Evolutionary conservation across 345 rosid species (phyloP), one percentile per base, ranked within the genome.

Genomic region (Camelina laxa): DNA sequence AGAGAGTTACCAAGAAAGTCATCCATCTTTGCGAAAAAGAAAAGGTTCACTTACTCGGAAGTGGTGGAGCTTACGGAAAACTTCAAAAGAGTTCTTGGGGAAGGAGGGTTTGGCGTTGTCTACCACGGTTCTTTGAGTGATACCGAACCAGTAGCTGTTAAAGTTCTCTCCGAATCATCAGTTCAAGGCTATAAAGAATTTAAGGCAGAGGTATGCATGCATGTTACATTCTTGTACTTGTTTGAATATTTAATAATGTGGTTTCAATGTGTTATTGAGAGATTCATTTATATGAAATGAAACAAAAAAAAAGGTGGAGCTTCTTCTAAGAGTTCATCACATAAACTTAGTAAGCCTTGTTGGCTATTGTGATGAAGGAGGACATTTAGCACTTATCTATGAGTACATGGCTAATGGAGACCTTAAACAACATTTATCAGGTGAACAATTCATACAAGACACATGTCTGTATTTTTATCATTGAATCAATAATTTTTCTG

Each of bases 281-380:
- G 3, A 2, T 44, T 9, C 0, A 4, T n/a, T 4, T 22, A 6
- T 38, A 14, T 66, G 59, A 24, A 54, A 53, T 39, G 8, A 12
- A 44, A 3, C 10, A 0, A 2, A 55, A 56, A 84, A 2, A 55
- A 56, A 84, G 83, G 84, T 75, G 30, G 77, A 80, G 38, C 82
- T 82, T 44, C 82, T 84, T 45, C 35, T 73, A 66, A 72, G 81
- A 69, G 83, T 84, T 27, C 84, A 79, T 60, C 87, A 84, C 54
- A 62, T 75, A 70, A 79, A 81, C 60, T 58, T 81, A 68, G 79
- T 80, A 57, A 47, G 55, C 22, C 81, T 81, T 44, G 68, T 81
- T 36, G 87, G 85, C 1, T 84, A 42, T 31, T 84, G 84, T 60
- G 62, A 74, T 39, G 84, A 84, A 69, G 85, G 71, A 44, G 60